These are phyloP conservation scores for Didymella pomorum DNA, from an alignment of 2,329 filamentous ascomycete genomes.

Conservation along the genomic window DNA sequence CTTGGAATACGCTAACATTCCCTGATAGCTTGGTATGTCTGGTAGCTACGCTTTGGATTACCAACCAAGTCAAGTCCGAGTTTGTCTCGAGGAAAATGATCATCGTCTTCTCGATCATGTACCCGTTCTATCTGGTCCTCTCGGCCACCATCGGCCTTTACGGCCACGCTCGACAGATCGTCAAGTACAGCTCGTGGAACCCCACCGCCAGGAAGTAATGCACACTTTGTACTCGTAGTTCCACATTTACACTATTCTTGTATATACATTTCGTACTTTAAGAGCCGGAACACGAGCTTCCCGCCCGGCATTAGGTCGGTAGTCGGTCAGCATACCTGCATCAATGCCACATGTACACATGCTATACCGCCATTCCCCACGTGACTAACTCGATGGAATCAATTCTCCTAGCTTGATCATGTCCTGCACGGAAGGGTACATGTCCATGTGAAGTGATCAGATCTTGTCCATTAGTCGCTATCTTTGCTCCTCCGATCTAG, in stretches of 20 bases:
- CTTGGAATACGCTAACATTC: slow-evolving; percentile 23
- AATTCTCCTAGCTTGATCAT: neutral
- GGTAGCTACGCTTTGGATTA: slow-evolving; percentile 57
- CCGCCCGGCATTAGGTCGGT: neutral
- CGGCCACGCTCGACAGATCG: slow-evolving; percentile 57
- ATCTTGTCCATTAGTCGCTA: neutral
- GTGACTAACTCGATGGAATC: neutral
- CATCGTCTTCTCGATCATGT: slow-evolving; percentile 53
- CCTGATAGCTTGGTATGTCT: slow-evolving; percentile 52
- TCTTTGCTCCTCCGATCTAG: neutral
- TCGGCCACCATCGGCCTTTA: slow-evolving; percentile 57
- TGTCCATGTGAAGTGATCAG: neutral
- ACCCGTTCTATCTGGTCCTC: slow-evolving; percentile 56
- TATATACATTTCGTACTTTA: neutral
- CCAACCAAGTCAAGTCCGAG: slow-evolving; percentile 56
- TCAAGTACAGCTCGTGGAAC: slow-evolving; percentile 58
- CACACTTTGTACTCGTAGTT: neutral
- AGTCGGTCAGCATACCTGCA: neutral
- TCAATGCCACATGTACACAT: neutral
- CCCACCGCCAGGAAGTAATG: slow-evolving; percentile 53
- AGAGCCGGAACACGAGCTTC: neutral
- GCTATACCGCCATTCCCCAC: neutral
- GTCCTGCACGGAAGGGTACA: neutral
- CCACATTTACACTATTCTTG: neutral
- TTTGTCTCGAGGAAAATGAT: slow-evolving; percentile 55